phyloP scores from a whole-genome alignment of 2,329 filamentous ascomycete species.

The Rutstroemia sp. region DNA sequence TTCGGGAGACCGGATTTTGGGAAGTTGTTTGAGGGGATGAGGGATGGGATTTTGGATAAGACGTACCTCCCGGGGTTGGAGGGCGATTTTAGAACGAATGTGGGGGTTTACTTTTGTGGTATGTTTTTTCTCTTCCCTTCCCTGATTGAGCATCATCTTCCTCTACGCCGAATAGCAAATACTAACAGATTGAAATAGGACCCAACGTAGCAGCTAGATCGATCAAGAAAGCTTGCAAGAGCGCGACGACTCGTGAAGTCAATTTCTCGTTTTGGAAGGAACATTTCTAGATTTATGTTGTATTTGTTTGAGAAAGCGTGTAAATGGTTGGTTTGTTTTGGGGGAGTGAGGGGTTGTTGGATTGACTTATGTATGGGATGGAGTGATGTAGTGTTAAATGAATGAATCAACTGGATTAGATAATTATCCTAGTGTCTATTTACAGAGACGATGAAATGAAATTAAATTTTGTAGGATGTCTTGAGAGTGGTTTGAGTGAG shows the following conservation, averaged over 20 bases:
- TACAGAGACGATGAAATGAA: too few species aligned
- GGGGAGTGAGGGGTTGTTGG: too few species aligned
- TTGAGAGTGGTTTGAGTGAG: too few species aligned
- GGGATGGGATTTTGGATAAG: constrained; percentile 77
- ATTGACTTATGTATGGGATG: background rate
- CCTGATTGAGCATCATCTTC: constrained; percentile 21
- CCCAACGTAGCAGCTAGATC: constrained; percentile 56
- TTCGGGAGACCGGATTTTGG: constrained; percentile 90
- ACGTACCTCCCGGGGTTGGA: constrained; percentile 80
- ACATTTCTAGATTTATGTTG: constrained; percentile 51
- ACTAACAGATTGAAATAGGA: constrained; percentile 18
- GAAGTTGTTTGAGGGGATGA: constrained; percentile 74
- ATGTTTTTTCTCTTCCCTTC: constrained; percentile 42
- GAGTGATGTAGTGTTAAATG: background rate
- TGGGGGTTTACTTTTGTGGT: constrained; percentile 97
- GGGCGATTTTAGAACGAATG: constrained; percentile 67
- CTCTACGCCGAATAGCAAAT: background rate
- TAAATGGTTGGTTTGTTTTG: too few species aligned
- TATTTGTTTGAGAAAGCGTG: too few species aligned
- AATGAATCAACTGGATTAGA: too few species aligned
- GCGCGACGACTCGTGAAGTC: constrained; percentile 68
- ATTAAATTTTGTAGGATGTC: too few species aligned
- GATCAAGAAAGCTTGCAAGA: constrained; percentile 75
- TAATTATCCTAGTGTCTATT: too few species aligned
- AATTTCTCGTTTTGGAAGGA: constrained; percentile 99